These are phyloP conservation scores for Neurospora crassa DNA, from an alignment of 2,329 filamentous ascomycete genomes.

Conservation along the genomic window DNA sequence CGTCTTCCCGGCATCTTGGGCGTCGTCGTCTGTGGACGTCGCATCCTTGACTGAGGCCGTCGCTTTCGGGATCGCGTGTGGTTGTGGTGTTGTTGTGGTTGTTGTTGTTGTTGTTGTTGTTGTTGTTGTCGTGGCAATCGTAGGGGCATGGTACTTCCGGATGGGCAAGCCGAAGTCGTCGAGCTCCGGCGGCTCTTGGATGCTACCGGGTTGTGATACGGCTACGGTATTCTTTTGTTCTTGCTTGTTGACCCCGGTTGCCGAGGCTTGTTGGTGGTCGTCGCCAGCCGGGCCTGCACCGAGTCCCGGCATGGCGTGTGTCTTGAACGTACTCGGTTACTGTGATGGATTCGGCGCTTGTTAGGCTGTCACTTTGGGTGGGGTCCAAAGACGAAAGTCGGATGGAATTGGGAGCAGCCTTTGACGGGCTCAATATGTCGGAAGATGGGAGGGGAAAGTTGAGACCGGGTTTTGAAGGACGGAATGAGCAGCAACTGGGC, in stretches of 20 bases:
- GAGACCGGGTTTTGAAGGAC: neutral
- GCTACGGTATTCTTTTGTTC: conserved; percentile 20
- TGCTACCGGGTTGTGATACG: conserved; percentile 14
- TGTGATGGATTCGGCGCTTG: neutral
- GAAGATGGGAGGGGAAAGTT: neutral
- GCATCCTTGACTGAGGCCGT: neutral
- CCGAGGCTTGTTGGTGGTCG: conserved; percentile 8
- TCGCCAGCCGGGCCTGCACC: neutral
- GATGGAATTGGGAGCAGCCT: neutral
- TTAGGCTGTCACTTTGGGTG: neutral
- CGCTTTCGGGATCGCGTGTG: neutral
- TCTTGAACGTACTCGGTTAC: neutral
- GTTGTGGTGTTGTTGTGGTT: neutral
- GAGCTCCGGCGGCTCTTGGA: conserved; percentile 34
- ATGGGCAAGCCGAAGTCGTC: conserved; percentile 67
- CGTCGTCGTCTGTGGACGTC: neutral
- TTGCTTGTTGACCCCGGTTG: conserved; percentile 8
- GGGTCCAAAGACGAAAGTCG: neutral
- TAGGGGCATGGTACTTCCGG: conserved; percentile 28
- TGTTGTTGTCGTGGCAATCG: neutral
- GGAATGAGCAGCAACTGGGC: neutral
- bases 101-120: neutral
- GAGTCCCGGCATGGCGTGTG: neutral
- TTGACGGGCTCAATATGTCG: neutral
- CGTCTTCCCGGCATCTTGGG: neutral